Base-by-base conservation (phyloP, 495 filamentous ascomycete genomes). In the Hypoxylon trugodes region DNA sequence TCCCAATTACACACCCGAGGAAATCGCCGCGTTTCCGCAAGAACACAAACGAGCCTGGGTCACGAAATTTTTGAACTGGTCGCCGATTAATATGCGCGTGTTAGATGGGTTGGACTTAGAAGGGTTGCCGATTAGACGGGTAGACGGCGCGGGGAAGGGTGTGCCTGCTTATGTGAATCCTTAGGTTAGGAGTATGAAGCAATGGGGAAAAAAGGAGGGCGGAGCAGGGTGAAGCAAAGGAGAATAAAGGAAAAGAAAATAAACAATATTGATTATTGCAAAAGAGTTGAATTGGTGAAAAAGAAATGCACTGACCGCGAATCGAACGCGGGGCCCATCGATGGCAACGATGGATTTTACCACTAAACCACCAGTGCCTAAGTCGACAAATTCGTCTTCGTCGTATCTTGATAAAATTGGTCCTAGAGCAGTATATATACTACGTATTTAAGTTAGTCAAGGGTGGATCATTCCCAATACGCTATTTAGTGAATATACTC, bases 291-390 rank as follows among this genome's bases (percentile, higher is more conserved):
- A n/a, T n/a, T n/a, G 3, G 2, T 10, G 18, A 33, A 42, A 42
- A 16, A 41, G n/a, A 54, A 64, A 72, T 77, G 76, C 76, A 72
- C 73, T 70, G 76, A 73, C 76, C 76, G 76, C 72, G 76, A 78
- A 78, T 78, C 77, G 77, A 79, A 79, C 77, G 70, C 77, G 77
- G 77, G 77, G 77, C 77, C 75, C 77, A 78, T 79, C 77, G 76
- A 79, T 79, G 77, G 77, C 77, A 79, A 79, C 77, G 77, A 79
- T 78, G 77, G 75, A 78, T 79, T 79, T 79, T 79, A 79, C 77
- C 77, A 79, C 77, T 79, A 79, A 78, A 78, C 75, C 76, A 78
- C 76, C 75, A 70, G 73, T 73, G 70, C 70, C 46, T 6, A n/a
- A 26, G 24, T 18, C 8, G 4, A 43, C 12, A 43, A 43, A 6